Evolutionary conservation across 2,329 filamentous ascomycete species (phyloP), one percentile per base, ranked within the genome.

Genomic region (Aspergillus terreus): DNA sequence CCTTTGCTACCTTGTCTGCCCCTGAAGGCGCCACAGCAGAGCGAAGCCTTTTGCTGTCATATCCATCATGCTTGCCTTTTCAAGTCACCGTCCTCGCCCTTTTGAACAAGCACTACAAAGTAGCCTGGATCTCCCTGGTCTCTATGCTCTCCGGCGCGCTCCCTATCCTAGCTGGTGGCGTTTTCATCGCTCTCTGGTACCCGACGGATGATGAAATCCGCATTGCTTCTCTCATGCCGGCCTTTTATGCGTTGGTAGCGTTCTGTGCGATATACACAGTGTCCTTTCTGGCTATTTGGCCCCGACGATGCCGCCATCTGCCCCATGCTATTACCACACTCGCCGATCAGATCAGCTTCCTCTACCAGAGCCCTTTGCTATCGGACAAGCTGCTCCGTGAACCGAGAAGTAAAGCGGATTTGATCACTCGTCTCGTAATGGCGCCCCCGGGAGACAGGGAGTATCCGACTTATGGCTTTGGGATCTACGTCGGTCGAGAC

Each of bases 331-430:
- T 88, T 38, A 82, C 79, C 54, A 89, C 82, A 44, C 77, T 95
- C 15, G 87, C 88, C 1, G 90, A 92, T 66, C 77, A 92, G 19
- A 80, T 95, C 59, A 86, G 84, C 63, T 92, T 92, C 66, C 77
- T 92, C 40, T 84, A 88, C 53, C 85, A 86, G 59, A 85, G 85
- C 41, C 85, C 86, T 21, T 75, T 95, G 15, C 75, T 89, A 2
- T 77, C 81, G 4, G 91, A 96, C 63, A 78, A 84, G 9, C 82
- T 87, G 0, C 92, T 96, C 66, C 79, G 84, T 46, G 81, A 84
- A 35, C 82, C 86, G 2, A 76, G 78, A 25, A 84, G 79, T n/a
- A 86, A 85, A 57, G 76, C 76, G 0, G 86, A 91, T 57, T 78
- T 96, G 17, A 79, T 86, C 19, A 83, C 81, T 0, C 77, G 87